Conservation (phyloP, 2,329 filamentous ascomycete species). For the Penicillium sp. region DNA sequence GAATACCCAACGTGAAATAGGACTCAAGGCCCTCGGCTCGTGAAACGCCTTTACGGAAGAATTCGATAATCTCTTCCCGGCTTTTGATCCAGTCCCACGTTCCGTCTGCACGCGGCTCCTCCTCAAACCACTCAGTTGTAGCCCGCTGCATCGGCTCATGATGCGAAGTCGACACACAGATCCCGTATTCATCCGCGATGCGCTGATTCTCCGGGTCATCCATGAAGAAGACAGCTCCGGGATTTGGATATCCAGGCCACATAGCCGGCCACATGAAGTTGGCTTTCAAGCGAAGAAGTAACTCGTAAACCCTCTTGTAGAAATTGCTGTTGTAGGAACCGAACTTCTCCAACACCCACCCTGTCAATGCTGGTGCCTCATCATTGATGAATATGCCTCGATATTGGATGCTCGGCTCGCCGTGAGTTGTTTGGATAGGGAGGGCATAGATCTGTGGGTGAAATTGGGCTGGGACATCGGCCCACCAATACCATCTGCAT, state of each 20-base stretch:
- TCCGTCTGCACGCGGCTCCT: conserved; percentile 43
- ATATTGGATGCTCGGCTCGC: conserved; percentile 65
- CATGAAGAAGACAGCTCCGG: conserved; percentile 67
- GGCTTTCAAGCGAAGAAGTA: conserved; percentile 67
- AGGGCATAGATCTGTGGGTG: conserved; percentile 58
- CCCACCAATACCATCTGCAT: conserved; percentile 64
- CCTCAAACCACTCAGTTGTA: conserved; percentile 44
- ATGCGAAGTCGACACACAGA: conserved; percentile 72
- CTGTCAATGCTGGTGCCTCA: conserved; percentile 66
- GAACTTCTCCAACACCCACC: conserved; percentile 60
- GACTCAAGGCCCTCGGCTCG: conserved; percentile 67
- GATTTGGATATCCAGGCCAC: conserved; percentile 51
- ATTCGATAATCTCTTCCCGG: conserved; percentile 66
- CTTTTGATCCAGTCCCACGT: conserved; percentile 71
- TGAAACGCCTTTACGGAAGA: conserved; percentile 67
- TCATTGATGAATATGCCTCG: conserved; percentile 72
- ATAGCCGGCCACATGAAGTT: conserved; percentile 76
- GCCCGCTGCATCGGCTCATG: conserved; percentile 69
- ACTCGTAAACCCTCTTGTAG: conserved; percentile 69
- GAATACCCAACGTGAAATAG: conserved; percentile 68
- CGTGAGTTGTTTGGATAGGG: conserved; percentile 56
- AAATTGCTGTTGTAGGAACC: conserved; percentile 60
- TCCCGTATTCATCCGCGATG: conserved; percentile 70
- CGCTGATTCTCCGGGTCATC: conserved; percentile 70
- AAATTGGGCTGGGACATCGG: conserved; percentile 59